Conservation (phyloP, 1,284 basidiomycete species). For the Fistulinella cinereoalba region DNA sequence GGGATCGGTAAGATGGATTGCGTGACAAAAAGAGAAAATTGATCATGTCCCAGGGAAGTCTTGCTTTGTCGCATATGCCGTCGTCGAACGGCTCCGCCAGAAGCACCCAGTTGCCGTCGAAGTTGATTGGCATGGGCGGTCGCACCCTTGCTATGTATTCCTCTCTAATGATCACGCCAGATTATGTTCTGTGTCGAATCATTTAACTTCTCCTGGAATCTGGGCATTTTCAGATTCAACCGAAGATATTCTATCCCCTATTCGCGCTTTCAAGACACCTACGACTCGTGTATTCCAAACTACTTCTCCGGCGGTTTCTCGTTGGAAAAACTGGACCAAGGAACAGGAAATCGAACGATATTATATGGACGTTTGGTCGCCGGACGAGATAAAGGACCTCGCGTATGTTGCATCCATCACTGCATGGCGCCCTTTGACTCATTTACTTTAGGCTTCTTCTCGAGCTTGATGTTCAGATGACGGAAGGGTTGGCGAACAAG, state of each 20-base stretch:
- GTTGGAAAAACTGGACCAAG: conserved; percentile 1
- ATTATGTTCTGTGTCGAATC: no score
- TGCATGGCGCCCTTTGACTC: no score
- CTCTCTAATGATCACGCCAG: neutral
- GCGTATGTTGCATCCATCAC: no score
- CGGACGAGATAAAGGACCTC: neutral
- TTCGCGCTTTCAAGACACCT: no score
- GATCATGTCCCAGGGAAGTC: conserved; percentile 1
- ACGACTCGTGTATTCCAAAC: conserved; percentile 3
- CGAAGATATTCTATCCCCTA: no score
- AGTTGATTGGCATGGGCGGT: fast-evolving
- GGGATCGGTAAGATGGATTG: conserved; percentile 1
- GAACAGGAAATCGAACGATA: neutral
- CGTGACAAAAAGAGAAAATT: no score
- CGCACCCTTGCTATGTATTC: neutral
- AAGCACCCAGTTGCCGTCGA: neutral
- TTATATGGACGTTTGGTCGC: conserved; percentile 2
- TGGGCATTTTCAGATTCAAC: no score
- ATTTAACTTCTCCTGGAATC: no score
- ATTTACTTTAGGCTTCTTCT: no score
- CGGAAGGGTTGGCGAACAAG: no score
- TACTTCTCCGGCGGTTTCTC: neutral
- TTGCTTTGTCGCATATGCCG: neutral
- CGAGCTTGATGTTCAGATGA: no score
- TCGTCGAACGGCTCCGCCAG: neutral